Base-by-base conservation (phyloP, 2,329 filamentous ascomycete genomes). In the Fusarium chuoi region DNA sequence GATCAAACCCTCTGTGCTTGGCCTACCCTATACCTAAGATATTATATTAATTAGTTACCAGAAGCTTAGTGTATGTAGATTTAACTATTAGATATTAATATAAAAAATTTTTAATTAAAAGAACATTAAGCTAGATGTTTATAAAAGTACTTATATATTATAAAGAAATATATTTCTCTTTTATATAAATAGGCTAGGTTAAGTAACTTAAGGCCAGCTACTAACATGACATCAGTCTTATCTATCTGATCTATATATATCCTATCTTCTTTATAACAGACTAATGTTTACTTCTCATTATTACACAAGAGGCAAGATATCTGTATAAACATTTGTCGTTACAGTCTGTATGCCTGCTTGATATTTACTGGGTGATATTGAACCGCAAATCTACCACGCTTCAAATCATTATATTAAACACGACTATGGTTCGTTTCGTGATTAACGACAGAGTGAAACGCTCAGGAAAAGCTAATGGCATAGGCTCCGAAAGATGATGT, bases 401-500 rank as follows among this genome's bases (percentile, higher is more conserved):
- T 26, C 45, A 20, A 15, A 45, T 26, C 36, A n/a, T 39, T 20
- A 33, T 33, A 17, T 39, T 22, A 42, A 30, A 51, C 24, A 52
- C 26, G 22, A 28, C 54, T 54, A 74, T 74, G 72, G 72, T 75
- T 42, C 38, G 48, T 54, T 22, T 38, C 18, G 14, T n/a, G 17
- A 17, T 7, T 24, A 11, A 20, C 14, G 8, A 30, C 33, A 14
- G 26, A n/a, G 38, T 26, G 17, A 28, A 30, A 28, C 17, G 18
- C 20, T 7, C 48, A 41, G 24, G 35, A 42, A 28, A 59, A 22
- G 44, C 66, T 77, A 55, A 75, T 26, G 11, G 12, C 9, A 9
- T 15, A 78, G 74, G 63, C 77, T 51, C 82, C 92, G 20, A 90
- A 94, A 77, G 88, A 93, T 78, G 94, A 95, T 81, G 82, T 97